These are phyloP conservation scores for Neurospora sp. DNA, from an alignment of 495 filamentous ascomycete genomes.

Conservation along the genomic window DNA sequence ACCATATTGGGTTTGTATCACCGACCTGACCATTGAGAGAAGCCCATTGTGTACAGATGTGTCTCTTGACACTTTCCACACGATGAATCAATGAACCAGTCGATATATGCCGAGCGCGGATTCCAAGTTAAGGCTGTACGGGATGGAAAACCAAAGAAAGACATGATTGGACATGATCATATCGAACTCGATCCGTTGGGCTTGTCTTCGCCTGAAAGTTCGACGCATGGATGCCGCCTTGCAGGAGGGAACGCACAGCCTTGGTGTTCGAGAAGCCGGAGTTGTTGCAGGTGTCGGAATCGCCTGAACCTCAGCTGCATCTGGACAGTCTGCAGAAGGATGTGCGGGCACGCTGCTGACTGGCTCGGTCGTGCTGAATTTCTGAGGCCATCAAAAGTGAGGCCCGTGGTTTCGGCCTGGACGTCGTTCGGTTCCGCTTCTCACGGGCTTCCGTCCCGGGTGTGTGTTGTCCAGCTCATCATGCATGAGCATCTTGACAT, in stretches of 20 bases:
- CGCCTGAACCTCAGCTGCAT: background rate
- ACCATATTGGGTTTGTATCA: background rate
- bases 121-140: background rate
- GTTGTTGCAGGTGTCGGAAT: background rate
- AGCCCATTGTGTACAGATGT: background rate
- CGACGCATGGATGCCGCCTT: background rate
- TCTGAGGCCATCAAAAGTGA: background rate
- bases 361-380: background rate
- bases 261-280: background rate
- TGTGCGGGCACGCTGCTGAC: background rate
- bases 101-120: background rate
- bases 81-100: background rate
- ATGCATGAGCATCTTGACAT: slow-evolving; percentile 22
- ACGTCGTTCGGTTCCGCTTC: background rate
- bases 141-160: background rate
- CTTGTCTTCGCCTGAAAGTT: background rate
- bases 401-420: background rate
- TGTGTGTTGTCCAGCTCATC: slow-evolving; percentile 23
- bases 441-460: background rate
- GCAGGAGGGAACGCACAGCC: background rate
- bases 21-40: background rate
- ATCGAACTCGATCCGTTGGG: background rate
- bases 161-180: background rate
- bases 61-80: background rate
- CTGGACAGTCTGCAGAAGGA: background rate